Conservation (phyloP, 1,139 yeast species). For the Candida sp. region DNA sequence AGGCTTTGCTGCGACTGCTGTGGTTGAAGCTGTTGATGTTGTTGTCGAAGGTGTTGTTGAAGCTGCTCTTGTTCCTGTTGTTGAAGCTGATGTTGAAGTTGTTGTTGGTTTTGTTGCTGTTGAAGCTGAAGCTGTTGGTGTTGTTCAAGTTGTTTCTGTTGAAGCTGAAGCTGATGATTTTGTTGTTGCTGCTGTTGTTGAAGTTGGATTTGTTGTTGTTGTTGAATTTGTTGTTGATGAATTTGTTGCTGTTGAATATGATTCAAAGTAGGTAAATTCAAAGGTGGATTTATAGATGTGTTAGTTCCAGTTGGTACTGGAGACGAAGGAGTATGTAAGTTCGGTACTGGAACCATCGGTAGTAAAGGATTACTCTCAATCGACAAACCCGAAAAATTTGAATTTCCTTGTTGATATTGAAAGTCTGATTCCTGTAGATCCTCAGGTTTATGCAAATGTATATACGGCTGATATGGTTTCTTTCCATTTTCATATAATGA, state of each 20-base stretch:
- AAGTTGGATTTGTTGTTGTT: background rate
- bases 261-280: background rate
- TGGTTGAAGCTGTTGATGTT: constrained; percentile 4
- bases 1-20: too few species aligned
- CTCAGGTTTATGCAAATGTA: constrained; percentile 26
- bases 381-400: background rate
- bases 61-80: background rate
- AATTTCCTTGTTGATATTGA: constrained; percentile 25
- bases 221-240: constrained; percentile 3
- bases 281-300: background rate
- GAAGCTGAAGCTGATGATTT: constrained; percentile 1
- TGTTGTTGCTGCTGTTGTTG: background rate
- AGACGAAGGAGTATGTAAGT: background rate
- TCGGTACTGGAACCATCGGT: background rate
- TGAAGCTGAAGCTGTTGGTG: constrained; percentile 2
- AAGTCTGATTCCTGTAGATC: constrained; percentile 32
- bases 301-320: background rate
- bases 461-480: constrained; percentile 27
- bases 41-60: constrained; percentile 3
- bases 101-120: constrained; percentile 1
- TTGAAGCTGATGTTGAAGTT: background rate
- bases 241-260: background rate
- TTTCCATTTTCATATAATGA: constrained; percentile 33
- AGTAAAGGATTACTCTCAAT: background rate
- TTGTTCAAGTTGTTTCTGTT: constrained; percentile 1